Evolutionary conservation across 2,329 filamentous ascomycete genomes (phyloP).

Genomic region (Fusarium algeriense): DNA sequence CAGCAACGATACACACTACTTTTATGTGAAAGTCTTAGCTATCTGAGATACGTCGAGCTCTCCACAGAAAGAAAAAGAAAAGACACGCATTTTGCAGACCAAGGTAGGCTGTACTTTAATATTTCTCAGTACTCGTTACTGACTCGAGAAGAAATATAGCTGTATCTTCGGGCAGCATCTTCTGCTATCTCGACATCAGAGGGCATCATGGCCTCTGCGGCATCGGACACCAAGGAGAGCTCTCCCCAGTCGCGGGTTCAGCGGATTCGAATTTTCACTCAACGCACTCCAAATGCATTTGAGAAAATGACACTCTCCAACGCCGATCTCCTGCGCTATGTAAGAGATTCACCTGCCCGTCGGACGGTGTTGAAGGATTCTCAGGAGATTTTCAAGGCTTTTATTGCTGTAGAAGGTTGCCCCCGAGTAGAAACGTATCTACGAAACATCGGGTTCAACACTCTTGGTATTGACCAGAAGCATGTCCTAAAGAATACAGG

Average conservation of each 20-base stretch:
- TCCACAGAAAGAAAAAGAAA: background rate
- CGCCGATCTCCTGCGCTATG: background rate
- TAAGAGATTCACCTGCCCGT: background rate
- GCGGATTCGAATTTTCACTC: background rate
- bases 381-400: background rate
- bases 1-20: too few relatives aligned
- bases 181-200: background rate
- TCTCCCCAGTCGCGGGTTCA: background rate
- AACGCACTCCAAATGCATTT: background rate
- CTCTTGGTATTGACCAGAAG: background rate
- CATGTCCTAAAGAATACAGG: background rate
- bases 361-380: background rate
- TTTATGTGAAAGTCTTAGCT: too few relatives aligned
- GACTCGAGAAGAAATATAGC: background rate
- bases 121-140: background rate
- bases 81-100: background rate
- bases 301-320: background rate
- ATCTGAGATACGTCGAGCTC: too few relatives aligned
- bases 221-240: background rate
- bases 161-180: background rate
- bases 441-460: background rate
- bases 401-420: background rate
- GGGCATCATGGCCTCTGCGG: background rate
- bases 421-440: background rate
- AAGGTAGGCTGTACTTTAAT: background rate